phyloP scores from a whole-genome alignment of 495 filamentous ascomycete species.

The Aspergillus sparsus region DNA sequence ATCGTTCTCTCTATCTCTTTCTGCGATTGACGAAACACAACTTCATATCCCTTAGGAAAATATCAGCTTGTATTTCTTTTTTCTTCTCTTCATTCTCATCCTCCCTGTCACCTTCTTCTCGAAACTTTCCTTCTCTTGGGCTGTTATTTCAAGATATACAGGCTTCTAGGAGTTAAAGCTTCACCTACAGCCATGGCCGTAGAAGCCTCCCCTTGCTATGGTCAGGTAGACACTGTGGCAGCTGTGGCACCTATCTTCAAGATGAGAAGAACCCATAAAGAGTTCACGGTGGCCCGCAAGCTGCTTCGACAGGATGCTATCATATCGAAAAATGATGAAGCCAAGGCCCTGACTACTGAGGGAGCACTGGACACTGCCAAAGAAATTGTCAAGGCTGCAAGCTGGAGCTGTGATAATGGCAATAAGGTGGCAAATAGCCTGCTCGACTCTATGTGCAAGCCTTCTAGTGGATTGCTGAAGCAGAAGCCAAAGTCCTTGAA shows the following conservation, averaged over 20 bases:
- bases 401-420: no score
- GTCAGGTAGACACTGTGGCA: slow-evolving; percentile 1
- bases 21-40: not conserved
- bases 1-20: not conserved
- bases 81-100: no score
- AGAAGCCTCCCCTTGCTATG: slow-evolving; percentile 3
- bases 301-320: slow-evolving; percentile 12
- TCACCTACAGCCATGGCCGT: slow-evolving; percentile 16
- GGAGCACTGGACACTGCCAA: slow-evolving; percentile 1
- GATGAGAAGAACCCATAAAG: slow-evolving; percentile 19
- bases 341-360: slow-evolving; percentile 4
- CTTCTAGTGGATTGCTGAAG: not conserved
- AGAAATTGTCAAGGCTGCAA: not conserved
- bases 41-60: no score
- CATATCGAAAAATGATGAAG: not conserved
- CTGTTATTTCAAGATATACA: no score
- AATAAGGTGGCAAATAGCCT: not conserved
- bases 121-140: no score
- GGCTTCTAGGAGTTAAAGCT: no score
- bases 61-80: no score
- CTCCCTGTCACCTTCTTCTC: no score
- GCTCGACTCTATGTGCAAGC: not conserved
- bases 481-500: not conserved
- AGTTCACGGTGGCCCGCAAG: slow-evolving; percentile 12
- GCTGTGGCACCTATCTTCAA: slow-evolving; percentile 19